Conservation (phyloP, 306 rosid genomes). For the Glycyrrhiza uralensis region DNA sequence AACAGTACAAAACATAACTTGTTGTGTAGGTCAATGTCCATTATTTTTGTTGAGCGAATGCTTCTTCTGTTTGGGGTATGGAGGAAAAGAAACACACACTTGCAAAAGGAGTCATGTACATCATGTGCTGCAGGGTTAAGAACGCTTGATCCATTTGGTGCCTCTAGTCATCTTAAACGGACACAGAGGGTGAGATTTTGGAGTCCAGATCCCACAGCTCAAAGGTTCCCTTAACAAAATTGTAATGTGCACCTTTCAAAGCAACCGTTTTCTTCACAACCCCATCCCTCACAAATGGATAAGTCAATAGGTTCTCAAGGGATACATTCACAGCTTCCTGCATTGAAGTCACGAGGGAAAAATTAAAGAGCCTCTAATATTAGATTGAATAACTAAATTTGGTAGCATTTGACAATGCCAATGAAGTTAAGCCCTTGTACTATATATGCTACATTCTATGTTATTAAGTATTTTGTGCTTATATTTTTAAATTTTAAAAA, state of each 20-base stretch:
- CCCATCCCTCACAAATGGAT: slow-evolving; percentile 74
- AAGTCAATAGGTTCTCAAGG: slow-evolving; percentile 68
- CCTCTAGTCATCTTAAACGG: slow-evolving; percentile 12
- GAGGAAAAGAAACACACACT: background rate
- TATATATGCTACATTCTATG: too few relatives aligned
- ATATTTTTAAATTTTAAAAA: too few relatives aligned
- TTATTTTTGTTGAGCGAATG: background rate
- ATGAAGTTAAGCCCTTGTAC: too few relatives aligned
- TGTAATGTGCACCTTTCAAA: slow-evolving; percentile 79
- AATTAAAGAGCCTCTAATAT: background rate
- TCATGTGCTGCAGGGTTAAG: background rate
- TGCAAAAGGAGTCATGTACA: background rate
- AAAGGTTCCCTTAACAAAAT: slow-evolving; percentile 69
- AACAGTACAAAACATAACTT: background rate
- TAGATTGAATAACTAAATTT: background rate
- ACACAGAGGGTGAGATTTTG: slow-evolving; percentile 41
- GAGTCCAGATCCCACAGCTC: slow-evolving; percentile 77
- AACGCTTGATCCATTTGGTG: background rate
- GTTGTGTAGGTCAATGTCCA: background rate
- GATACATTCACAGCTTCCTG: slow-evolving; percentile 99
- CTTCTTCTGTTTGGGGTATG: background rate
- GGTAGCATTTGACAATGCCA: too few relatives aligned
- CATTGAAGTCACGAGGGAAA: background rate
- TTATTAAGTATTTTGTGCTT: too few relatives aligned
- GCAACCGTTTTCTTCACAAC: slow-evolving; percentile 49